Evolutionary conservation across 1,139 yeast species (phyloP), one percentile per base, ranked within the genome.

Genomic region (Dujonia santamariae): DNA sequence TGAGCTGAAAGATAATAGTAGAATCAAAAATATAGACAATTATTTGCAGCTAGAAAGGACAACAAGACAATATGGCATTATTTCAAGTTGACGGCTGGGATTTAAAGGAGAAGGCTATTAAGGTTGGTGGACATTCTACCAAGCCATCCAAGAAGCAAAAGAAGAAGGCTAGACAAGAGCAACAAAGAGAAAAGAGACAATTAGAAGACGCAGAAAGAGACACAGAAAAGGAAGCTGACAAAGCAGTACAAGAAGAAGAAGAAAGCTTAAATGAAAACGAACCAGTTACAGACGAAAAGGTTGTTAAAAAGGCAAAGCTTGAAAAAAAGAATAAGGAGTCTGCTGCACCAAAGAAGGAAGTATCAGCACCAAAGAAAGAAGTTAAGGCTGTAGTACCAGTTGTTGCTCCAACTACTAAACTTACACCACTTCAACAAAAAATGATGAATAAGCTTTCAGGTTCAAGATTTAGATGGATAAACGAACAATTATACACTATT

Each of bases 381-480:
- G 7, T 7, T n/a, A 14, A 4, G 14, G 21, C 15, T 7, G n/a
- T 22, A n/a, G 26, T 30, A 15, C 21, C 40, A 19, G 35, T 23
- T 6, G 20, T 37, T n/a, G 14, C 35, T 14, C 34, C 36, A 22
- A n/a, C 48, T 24, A 46, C 66, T 1, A 81, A 82, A 38, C 64
- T 92, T 35, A 90, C 97, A 0, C 96, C 97, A 12, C 64, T 94
- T 45, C 98, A 94, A 57, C 87, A 85, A 50, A 94, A 92, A 54
- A 92, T 92, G 97, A 78, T 87, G 80, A 88, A 86, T 32, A 92
- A 92, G 56, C 72, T 92, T 31, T 79, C 95, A 2, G 99, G 98
- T 0, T 88, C 97, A 0, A 67, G 98, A 48, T 92, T 92, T 61
- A 73, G 99, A 56, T 92, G 97, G 97, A 94, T 92, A 53, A 92